Base-by-base conservation (phyloP, 2,329 filamentous ascomycete species). In the Lasiodiplodia theobromae region DNA sequence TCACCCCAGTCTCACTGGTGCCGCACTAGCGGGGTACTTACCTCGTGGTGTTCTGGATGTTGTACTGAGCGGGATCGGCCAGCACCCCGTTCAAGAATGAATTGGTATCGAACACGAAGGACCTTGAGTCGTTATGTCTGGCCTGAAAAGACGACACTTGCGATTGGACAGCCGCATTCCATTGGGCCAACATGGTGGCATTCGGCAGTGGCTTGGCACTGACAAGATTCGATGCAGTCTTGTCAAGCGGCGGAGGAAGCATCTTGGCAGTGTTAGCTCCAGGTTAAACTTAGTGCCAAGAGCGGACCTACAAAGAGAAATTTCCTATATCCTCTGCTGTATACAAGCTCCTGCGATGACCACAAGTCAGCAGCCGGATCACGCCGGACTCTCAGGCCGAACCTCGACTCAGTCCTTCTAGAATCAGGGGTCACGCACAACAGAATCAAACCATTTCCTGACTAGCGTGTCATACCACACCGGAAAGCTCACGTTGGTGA, bases 241-340 rank as follows among this genome's bases (percentile, higher is more conserved):
- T 80, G 70, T 87, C 81, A 1, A 86, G 73, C 0, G 85, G 85
- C 1, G 85, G 85, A 2, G 87, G 76, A 53, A 86, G 85, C 74
- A 87, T 75, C 63, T 66, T 54, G 21, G 28, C 47, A 1, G 31
- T 14, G 31, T 64, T 31, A 64, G 58, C 23, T 12, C 23, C 38
- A 14, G 2, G 31, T 23, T 8, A 7, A 38, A 34, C 3, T 40
- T 1, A 44, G 11, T 38, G 18, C 2, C 6, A 64, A 3, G n/a
- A 18, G n/a, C 18, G 7, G n/a, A 56, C 34, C 2, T 66, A 66
- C 63, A 70, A 87, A 82, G 7, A 87, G 74, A 68, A 82, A 85
- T 28, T 82, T 78, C 3, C 74, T 73, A 71, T 84, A 86, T 0
- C 84, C 84, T 0, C 81, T 76, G 0, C 73, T 63, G 65, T 82